Conservation (phyloP, 495 filamentous ascomycete genomes). For the Aspergillus bertholletiae region DNA sequence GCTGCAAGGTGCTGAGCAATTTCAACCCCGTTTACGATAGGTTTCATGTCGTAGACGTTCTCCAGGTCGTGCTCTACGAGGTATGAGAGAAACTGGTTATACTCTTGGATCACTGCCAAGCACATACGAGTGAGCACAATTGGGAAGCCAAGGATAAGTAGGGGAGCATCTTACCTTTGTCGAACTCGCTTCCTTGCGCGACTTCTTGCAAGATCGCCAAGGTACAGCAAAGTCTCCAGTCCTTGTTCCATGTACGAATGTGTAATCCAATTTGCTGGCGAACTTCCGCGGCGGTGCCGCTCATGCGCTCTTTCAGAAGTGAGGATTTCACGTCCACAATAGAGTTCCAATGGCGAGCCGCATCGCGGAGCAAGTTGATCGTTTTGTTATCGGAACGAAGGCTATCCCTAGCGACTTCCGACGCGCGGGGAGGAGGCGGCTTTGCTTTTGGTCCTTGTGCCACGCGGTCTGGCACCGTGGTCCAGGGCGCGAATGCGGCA, state of each 20-base stretch:
- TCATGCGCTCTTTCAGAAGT: conserved; percentile 19
- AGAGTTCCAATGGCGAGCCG: conserved; percentile 53
- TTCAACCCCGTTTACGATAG: conserved; percentile 62
- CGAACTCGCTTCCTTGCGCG: conserved; percentile 34
- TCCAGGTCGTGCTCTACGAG: conserved; percentile 39
- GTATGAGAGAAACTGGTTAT: conserved; percentile 43
- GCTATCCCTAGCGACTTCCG: conserved; percentile 65
- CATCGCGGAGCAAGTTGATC: conserved; percentile 58
- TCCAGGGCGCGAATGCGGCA: conserved; percentile 74
- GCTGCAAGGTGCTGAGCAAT: conserved; percentile 58
- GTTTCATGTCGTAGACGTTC: conserved; percentile 48
- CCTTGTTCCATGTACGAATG: conserved; percentile 70
- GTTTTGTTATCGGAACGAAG: conserved; percentile 76
- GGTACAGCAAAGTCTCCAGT: conserved; percentile 75
- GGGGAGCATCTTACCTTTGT: conserved; percentile 24
- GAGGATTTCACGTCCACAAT: conserved; percentile 58
- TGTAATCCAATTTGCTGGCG: conserved; percentile 65
- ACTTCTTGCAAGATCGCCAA: conserved; percentile 67
- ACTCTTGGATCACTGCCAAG: conserved; percentile 33
- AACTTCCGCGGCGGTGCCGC: conserved; percentile 33
- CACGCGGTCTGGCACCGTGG: conserved; percentile 45
- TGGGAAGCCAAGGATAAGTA: neutral
- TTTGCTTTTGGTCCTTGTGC: conserved; percentile 40
- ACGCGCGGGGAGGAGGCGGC: conserved; percentile 47
- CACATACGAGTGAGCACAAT: conserved; percentile 17